Percentiles rank a stretch among this genome's conserved stretches.
phyloP scores from a whole-genome alignment of 2,329 filamentous ascomycete genomes.

The Fusarium musae region DNA sequence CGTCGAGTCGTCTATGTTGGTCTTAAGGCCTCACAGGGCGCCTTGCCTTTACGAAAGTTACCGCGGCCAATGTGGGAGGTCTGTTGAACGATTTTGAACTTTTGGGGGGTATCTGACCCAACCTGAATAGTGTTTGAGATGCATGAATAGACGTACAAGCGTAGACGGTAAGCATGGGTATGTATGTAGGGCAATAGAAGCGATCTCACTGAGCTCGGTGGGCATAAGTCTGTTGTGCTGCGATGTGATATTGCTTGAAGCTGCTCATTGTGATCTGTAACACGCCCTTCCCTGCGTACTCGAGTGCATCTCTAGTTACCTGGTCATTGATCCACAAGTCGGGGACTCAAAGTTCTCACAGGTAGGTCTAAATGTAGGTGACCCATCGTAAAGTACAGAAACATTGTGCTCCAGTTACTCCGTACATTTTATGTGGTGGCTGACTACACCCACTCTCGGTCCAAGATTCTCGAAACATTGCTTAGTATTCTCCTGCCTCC shows the following conservation, averaged over 20 bases:
- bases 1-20: conserved; percentile 87
- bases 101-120: neutral
- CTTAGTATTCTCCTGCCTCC: conserved; percentile 42
- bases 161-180: conserved; percentile 34
- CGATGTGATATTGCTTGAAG: conserved; percentile 3
- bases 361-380: neutral
- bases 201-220: conserved; percentile 23
- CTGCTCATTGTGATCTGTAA: neutral
- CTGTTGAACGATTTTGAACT: conserved; percentile 52
- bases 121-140: neutral
- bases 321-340: neutral
- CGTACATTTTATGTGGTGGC: neutral
- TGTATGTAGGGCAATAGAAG: conserved; percentile 33
- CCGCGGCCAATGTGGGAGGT: conserved; percentile 74
- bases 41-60: conserved; percentile 52
- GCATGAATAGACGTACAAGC: conserved; percentile 24
- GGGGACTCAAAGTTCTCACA: neutral
- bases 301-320: neutral
- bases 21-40: conserved; percentile 62
- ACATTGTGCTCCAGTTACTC: neutral
- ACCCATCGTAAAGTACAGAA: neutral
- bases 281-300: too few species aligned
- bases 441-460: conserved; percentile 18
- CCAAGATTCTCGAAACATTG: conserved; percentile 19
- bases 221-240: conserved; percentile 29